A percentile compares a stretch with the other conserved stretches of the same genome.
These are phyloP conservation scores for Cryphonectria nitschkei DNA, from an alignment of 2,329 filamentous ascomycete species.

Conservation along the genomic window DNA sequence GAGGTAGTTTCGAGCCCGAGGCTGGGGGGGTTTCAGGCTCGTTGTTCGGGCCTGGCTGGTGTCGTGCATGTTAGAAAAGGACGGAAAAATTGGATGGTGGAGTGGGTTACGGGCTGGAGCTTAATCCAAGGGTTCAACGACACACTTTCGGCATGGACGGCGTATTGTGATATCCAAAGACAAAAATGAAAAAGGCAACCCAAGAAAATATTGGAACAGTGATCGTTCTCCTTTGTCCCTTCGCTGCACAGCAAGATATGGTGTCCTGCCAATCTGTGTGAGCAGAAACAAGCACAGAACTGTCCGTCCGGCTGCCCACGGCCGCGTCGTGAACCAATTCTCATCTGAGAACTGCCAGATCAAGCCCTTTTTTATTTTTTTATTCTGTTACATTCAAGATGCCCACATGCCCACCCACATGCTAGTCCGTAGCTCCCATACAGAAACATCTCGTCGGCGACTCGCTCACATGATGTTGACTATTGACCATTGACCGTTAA, in stretches of 20 bases:
- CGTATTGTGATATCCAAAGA: constrained; percentile 1
- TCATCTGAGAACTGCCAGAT: not conserved
- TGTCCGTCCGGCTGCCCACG: not conserved
- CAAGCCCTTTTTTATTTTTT: not conserved
- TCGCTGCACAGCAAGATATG: not conserved
- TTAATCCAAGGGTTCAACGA: not conserved
- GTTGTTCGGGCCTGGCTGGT: not conserved
- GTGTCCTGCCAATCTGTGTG: not conserved
- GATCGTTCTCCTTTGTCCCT: not conserved
- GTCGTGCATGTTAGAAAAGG: not conserved
- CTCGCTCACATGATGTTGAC: not conserved
- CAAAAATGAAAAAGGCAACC: not conserved
- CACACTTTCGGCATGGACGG: constrained; percentile 8
- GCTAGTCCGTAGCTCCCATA: not conserved
- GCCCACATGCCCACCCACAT: not conserved
- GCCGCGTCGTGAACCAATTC: no score
- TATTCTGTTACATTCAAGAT: not conserved
- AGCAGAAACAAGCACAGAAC: not conserved
- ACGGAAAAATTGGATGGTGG: not conserved
- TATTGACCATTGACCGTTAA: not conserved
- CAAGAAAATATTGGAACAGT: not conserved
- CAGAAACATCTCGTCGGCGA: not conserved
- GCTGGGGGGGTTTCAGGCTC: not conserved
- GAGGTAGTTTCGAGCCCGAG: constrained; percentile 31
- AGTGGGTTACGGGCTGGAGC: not conserved